phyloP scores from a whole-genome alignment of 768 basidiomycete genomes.

The Rhodotorula kratochvilovae region DNA sequence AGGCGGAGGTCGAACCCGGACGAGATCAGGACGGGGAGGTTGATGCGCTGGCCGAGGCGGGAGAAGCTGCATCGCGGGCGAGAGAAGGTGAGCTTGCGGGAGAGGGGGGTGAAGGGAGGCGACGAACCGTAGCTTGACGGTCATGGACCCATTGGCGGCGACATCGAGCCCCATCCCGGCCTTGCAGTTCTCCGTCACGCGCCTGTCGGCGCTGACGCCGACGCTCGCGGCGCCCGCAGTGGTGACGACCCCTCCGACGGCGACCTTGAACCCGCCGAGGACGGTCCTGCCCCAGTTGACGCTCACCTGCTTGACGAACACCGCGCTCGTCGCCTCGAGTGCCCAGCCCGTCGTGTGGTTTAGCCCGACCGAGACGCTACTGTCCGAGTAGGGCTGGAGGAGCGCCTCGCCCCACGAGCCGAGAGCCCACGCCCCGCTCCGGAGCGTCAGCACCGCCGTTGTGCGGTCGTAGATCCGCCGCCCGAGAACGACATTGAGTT shows the following conservation, averaged over 20 bases:
- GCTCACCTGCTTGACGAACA: constrained; percentile 39
- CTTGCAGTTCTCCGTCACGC: constrained; percentile 46
- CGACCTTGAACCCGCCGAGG: constrained; percentile 46
- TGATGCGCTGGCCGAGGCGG: constrained; percentile 48
- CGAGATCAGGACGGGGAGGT: constrained; percentile 44
- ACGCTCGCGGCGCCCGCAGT: constrained; percentile 39
- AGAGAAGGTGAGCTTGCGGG: not conserved
- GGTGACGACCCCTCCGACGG: constrained; percentile 43
- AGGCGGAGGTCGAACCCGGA: constrained; percentile 45
- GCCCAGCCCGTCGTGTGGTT: constrained; percentile 26
- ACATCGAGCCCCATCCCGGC: constrained; percentile 43
- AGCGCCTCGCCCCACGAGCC: constrained; percentile 46
- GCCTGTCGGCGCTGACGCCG: constrained; percentile 46
- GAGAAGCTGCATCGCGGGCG: constrained; percentile 40
- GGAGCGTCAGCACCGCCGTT: constrained; percentile 44
- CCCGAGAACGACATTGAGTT: constrained; percentile 46
- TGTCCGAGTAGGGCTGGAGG: constrained; percentile 27
- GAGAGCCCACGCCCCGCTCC: constrained; percentile 46
- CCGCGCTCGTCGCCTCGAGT: constrained; percentile 24
- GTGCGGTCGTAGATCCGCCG: constrained; percentile 45
- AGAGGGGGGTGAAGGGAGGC: too few species aligned
- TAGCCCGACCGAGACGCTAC: constrained; percentile 37
- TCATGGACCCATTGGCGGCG: constrained; percentile 22
- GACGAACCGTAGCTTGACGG: constrained; percentile 37
- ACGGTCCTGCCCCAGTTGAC: constrained; percentile 45